A percentile compares a stretch with the other conserved stretches of the same genome.
phyloP scores from a whole-genome alignment of 768 basidiomycete genomes.

The Tricholoma furcatifolium region DNA sequence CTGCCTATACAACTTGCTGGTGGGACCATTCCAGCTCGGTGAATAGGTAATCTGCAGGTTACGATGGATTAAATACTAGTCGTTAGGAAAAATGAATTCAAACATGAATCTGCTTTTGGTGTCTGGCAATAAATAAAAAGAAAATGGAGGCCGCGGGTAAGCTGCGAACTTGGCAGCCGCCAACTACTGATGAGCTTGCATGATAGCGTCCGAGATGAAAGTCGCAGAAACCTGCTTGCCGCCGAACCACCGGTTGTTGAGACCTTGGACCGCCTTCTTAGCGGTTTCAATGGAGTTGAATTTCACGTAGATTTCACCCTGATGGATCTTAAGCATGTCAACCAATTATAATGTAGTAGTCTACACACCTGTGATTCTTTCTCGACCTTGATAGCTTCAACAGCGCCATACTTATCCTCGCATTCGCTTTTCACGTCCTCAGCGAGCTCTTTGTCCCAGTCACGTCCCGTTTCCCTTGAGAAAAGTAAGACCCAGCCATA shows the following conservation, averaged over 20 bases:
- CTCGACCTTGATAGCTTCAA: conserved; percentile 88
- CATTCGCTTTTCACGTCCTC: conserved; percentile 97
- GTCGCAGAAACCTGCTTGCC: conserved; percentile 84
- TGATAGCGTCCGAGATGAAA: conserved; percentile 92
- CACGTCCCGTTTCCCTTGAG: conserved; percentile 85
- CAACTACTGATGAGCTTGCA: conserved; percentile 81
- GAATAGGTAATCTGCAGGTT: conserved; percentile 27
- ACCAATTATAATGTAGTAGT: background rate
- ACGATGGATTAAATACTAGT: conserved; percentile 27
- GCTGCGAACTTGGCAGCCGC: conserved; percentile 16
- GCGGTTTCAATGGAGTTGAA: conserved; percentile 80
- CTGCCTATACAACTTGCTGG: conserved; percentile 36
- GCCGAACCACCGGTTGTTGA: conserved; percentile 97
- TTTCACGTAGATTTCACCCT: conserved; percentile 98
- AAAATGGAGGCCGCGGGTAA: conserved; percentile 29
- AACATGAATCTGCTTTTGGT: conserved; percentile 31
- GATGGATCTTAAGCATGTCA: conserved; percentile 1
- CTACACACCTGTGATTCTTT: conserved; percentile 80
- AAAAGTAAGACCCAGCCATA: background rate
- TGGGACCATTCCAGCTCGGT: conserved; percentile 14
- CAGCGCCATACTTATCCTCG: conserved; percentile 85
- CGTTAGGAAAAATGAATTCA: conserved; percentile 29
- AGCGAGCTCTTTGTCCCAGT: conserved; percentile 96
- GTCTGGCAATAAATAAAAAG: conserved; percentile 26
- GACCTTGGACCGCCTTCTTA: conserved; percentile 80